Evolutionary conservation across 441 rosid genomes (phyloP).

Genomic region (Pelargonium citronellum): DNA sequence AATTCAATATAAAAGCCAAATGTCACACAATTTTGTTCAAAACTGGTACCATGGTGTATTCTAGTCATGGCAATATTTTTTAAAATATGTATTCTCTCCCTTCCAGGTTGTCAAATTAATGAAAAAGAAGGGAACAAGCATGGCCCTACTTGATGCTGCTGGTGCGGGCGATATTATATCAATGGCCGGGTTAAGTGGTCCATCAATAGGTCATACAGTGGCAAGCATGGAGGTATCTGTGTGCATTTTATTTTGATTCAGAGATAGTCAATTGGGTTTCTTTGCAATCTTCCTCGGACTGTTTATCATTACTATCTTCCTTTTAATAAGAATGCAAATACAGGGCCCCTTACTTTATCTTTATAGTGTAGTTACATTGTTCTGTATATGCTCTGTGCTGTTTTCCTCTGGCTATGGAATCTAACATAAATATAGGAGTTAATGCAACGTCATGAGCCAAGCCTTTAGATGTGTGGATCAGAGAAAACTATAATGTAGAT

Average conservation of each 20-base stretch:
- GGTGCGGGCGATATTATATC: slow-evolving; percentile 97
- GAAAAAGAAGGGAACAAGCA: slow-evolving; percentile 92
- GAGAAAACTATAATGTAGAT: not conserved
- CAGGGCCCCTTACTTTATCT: not conserved
- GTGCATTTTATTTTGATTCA: not conserved
- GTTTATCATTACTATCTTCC: not conserved
- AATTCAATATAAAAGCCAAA: not conserved
- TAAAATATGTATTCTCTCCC: slow-evolving; percentile 4
- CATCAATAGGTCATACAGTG: slow-evolving; percentile 88
- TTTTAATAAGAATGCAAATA: not conserved
- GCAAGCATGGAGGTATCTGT: slow-evolving; percentile 65
- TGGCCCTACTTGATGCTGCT: slow-evolving; percentile 68
- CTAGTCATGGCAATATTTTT: not conserved
- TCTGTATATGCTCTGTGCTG: not conserved
- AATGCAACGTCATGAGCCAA: not conserved
- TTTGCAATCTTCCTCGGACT: not conserved
- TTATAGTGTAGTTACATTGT: not conserved
- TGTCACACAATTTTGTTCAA: not conserved
- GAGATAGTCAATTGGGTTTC: not conserved
- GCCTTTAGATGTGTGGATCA: not conserved
- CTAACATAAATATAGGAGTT: not conserved
- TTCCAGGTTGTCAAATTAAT: slow-evolving; percentile 74
- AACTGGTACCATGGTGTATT: not conserved
- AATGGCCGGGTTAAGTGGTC: slow-evolving; percentile 74
- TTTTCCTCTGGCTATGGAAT: not conserved